Percentiles rank a stretch among this genome's conserved stretches.
Conservation (phyloP, 352 stramenopile genomes). For the Phytophthora megakarya region DNA sequence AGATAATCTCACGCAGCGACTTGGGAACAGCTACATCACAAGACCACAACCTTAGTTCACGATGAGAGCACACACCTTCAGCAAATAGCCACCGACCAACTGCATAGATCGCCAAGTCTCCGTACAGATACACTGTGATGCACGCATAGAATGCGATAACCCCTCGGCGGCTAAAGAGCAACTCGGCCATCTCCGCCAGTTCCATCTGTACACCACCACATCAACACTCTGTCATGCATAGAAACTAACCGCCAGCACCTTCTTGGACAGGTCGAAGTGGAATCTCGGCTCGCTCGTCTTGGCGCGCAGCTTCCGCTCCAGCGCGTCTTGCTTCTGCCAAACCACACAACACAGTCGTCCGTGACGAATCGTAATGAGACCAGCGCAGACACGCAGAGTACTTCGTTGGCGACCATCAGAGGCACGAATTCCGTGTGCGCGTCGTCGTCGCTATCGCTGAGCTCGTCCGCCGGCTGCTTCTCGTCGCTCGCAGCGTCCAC, state of each 20-base stretch:
- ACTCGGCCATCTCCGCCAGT: conserved; percentile 80
- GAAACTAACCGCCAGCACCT: too few relatives aligned
- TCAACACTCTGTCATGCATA: too few relatives aligned
- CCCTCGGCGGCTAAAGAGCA: conserved; percentile 70
- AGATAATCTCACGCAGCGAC: conserved; percentile 85
- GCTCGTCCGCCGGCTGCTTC: conserved; percentile 33
- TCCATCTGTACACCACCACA: conserved; percentile 62
- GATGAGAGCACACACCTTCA: background rate
- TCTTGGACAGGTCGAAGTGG: conserved; percentile 79
- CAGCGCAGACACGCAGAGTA: conserved; percentile 49
- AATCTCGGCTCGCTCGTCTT: conserved; percentile 42
- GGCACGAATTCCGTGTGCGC: conserved; percentile 75
- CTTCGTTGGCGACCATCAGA: conserved; percentile 76
- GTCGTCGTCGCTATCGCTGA: conserved; percentile 46
- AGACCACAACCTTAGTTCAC: conserved; percentile 1
- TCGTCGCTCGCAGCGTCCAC: conserved; percentile 29
- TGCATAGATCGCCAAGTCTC: conserved; percentile 87
- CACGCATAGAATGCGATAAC: conserved; percentile 82
- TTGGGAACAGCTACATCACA: conserved; percentile 80
- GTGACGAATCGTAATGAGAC: conserved; percentile 33
- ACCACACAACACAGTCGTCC: conserved; percentile 14
- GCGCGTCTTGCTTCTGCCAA: conserved; percentile 55
- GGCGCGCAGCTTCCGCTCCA: conserved; percentile 53
- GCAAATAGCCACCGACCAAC: conserved; percentile 58
- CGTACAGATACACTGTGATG: conserved; percentile 84